Conservation (phyloP, 768 basidiomycete species). For the Lentinus tigrinus region DNA sequence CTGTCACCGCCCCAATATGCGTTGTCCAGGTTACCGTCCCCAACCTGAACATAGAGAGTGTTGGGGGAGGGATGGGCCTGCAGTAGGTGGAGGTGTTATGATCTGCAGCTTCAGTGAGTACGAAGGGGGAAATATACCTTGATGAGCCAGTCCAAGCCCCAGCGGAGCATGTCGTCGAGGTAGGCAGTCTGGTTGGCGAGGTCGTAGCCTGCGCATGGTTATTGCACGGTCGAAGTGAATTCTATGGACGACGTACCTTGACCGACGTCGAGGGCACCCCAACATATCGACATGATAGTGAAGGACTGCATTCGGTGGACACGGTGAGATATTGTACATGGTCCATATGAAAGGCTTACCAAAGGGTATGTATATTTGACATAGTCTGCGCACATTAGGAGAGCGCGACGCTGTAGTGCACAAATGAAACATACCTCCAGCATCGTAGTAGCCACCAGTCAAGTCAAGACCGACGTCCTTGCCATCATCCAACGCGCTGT, state of each 20-base stretch:
- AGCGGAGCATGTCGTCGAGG: constrained; percentile 87
- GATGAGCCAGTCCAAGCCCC: constrained; percentile 91
- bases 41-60: constrained; percentile 78
- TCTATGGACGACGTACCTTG: constrained; percentile 44
- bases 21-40: constrained; percentile 66
- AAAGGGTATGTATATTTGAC: constrained; percentile 87
- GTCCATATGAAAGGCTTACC: constrained; percentile 38
- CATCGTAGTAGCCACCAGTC: constrained; percentile 89
- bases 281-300: constrained; percentile 81
- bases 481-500: constrained; percentile 77
- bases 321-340: not conserved
- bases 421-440: constrained; percentile 60
- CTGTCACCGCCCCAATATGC: constrained; percentile 90
- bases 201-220: constrained; percentile 61
- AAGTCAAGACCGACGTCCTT: constrained; percentile 71
- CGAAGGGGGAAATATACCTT: constrained; percentile 47
- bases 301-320: constrained; percentile 52
- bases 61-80: constrained; percentile 78
- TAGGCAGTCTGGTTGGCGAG: constrained; percentile 84
- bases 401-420: not conserved
- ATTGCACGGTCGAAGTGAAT: not conserved
- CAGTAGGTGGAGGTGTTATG: constrained; percentile 10
- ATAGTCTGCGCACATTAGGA: constrained; percentile 62
- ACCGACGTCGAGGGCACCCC: constrained; percentile 87
- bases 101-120: not conserved